phyloP scores from a whole-genome alignment of 257 asterid genomes.

The Jacaranda mimosifolia region DNA sequence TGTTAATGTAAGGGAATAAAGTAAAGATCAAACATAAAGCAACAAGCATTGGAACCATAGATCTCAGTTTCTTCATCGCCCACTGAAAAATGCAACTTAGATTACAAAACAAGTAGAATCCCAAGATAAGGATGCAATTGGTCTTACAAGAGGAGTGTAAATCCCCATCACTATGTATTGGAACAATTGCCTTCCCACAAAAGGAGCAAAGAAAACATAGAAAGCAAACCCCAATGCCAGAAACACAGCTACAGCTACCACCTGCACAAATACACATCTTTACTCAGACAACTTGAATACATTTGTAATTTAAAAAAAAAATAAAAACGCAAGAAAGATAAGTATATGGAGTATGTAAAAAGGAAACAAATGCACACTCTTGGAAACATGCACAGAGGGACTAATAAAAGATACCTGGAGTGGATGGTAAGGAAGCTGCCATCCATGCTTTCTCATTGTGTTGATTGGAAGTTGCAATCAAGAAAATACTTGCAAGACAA shows the following conservation, averaged over 20 bases:
- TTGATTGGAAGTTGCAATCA: slow-evolving; percentile 41
- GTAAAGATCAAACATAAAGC: slow-evolving; percentile 46
- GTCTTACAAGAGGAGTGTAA: slow-evolving; percentile 96
- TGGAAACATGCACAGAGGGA: slow-evolving; percentile 1
- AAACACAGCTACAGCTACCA: slow-evolving; percentile 99
- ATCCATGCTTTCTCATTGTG: slow-evolving; percentile 98
- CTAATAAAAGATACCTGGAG: slow-evolving; percentile 71
- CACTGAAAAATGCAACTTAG: slow-evolving; percentile 23
- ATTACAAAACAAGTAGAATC: slow-evolving; percentile 8
- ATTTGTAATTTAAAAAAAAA: not conserved
- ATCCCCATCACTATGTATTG: slow-evolving; percentile 88
- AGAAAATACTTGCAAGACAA: slow-evolving; percentile 46
- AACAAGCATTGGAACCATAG: slow-evolving; percentile 49
- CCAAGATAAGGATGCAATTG: slow-evolving; percentile 32
- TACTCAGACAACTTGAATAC: slow-evolving; percentile 29
- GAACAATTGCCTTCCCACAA: slow-evolving; percentile 84
- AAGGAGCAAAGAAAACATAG: slow-evolving; percentile 99
- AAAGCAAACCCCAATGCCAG: slow-evolving; percentile 98
- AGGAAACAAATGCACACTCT: not conserved
- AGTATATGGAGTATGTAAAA: not conserved
- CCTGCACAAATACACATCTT: slow-evolving; percentile 59
- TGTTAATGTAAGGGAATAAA: slow-evolving; percentile 29
- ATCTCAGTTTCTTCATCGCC: slow-evolving; percentile 51
- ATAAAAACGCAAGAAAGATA: not conserved
- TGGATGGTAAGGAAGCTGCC: slow-evolving; percentile 99